Percentiles rank a stretch among this genome's conserved stretches.
phyloP scores from a whole-genome alignment of 768 basidiomycete genomes.

The Tricholoma terreum region DNA sequence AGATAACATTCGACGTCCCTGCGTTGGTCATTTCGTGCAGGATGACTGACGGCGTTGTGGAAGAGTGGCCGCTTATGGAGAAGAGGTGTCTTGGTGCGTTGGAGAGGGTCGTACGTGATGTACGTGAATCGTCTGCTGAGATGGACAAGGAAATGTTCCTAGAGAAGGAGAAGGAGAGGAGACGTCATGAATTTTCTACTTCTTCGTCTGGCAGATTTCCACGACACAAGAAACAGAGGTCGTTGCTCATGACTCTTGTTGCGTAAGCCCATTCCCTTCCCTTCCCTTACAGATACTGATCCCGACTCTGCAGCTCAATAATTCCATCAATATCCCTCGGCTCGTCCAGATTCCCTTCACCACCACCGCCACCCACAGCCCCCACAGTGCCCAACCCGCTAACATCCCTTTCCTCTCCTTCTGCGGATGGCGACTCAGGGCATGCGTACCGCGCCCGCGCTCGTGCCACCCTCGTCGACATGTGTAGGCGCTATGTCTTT shows the following conservation, averaged over 20 bases:
- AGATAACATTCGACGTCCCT: conserved; percentile 62
- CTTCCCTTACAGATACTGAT: conserved; percentile 12
- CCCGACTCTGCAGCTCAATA: conserved; percentile 19
- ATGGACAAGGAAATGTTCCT: conserved; percentile 33
- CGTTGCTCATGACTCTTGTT: conserved; percentile 67
- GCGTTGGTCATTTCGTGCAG: conserved; percentile 43
- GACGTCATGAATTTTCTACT: conserved; percentile 21
- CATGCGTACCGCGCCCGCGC: conserved; percentile 45
- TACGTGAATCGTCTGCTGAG: conserved; percentile 46
- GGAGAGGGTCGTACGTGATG: conserved; percentile 49
- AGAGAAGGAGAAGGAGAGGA: conserved; percentile 29
- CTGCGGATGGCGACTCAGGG: neutral
- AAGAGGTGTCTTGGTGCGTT: conserved; percentile 43
- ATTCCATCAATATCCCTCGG: conserved; percentile 30
- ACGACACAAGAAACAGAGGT: conserved; percentile 69
- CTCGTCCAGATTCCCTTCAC: conserved; percentile 26
- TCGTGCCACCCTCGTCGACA: conserved; percentile 64
- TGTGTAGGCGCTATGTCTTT: conserved; percentile 61
- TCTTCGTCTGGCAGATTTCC: conserved; percentile 30
- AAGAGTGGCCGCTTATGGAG: conserved; percentile 46
- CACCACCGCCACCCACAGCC: conserved; percentile 28
- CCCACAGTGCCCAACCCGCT: conserved; percentile 8
- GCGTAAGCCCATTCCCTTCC: conserved; percentile 43
- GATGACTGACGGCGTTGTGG: conserved; percentile 55
- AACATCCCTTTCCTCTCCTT: conserved; percentile 25